Conservation (phyloP, 2,329 filamentous ascomycete genomes). For the Chaetomium strumarium region DNA sequence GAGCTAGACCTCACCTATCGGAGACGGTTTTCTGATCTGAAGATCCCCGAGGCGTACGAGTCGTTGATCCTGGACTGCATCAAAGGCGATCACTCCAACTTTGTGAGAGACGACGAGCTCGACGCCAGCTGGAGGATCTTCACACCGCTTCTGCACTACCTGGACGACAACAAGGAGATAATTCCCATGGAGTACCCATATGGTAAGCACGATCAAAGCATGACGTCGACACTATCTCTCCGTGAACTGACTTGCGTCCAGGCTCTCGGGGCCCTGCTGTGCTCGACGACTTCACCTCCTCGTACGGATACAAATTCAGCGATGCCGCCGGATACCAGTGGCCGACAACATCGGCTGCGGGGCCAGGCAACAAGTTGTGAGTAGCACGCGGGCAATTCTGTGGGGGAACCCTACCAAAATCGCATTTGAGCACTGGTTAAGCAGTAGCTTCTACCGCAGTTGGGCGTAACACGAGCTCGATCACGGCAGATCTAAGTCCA, state of each 20-base stretch:
- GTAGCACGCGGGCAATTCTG: conserved; percentile 15
- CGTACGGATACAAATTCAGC: conserved; percentile 98
- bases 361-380: conserved; percentile 72
- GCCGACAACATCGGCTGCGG: conserved; percentile 67
- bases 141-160: conserved; percentile 92
- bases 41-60: conserved; percentile 99
- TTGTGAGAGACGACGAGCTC: conserved; percentile 92
- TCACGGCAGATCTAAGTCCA: conserved; percentile 9
- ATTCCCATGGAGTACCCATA: conserved; percentile 99
- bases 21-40: conserved; percentile 95
- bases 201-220: conserved; percentile 54
- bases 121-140: conserved; percentile 99
- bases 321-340: conserved; percentile 95
- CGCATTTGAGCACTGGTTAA: conserved; percentile 19
- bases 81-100: conserved; percentile 99
- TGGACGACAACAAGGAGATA: conserved; percentile 99
- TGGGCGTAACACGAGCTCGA: conserved; percentile 15
- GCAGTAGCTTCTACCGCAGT: conserved; percentile 14
- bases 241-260: conserved; percentile 36
- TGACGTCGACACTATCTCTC: neutral
- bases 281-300: conserved; percentile 94
- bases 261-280: conserved; percentile 95
- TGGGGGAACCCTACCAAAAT: neutral
- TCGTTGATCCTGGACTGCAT: conserved; percentile 94
- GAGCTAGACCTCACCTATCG: conserved; percentile 98